Percentiles rank a stretch among this genome's conserved stretches.
These are phyloP conservation scores for Cordyceps sp. DNA, from an alignment of 2,329 filamentous ascomycete genomes.

Conservation along the genomic window DNA sequence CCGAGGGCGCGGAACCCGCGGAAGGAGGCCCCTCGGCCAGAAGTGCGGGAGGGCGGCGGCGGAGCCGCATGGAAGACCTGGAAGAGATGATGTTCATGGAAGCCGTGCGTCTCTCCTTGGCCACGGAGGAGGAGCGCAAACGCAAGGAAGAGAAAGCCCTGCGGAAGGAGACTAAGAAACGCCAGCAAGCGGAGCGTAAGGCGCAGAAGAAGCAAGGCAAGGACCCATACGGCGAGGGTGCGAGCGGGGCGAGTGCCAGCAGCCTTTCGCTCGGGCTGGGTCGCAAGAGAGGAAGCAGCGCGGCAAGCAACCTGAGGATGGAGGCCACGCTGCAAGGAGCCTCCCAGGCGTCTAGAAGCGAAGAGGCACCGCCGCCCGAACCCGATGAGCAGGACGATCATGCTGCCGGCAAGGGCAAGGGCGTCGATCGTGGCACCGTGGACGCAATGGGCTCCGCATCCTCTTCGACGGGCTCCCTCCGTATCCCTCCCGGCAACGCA, in stretches of 20 bases:
- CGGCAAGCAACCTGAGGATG: constrained; percentile 39
- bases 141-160: constrained; percentile 44
- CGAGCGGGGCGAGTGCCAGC: constrained; percentile 39
- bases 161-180: constrained; percentile 66
- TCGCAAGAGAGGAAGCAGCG: constrained; percentile 41
- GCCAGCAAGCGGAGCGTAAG: constrained; percentile 73
- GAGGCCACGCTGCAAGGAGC: constrained; percentile 34
- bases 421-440: constrained; percentile 35
- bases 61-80: constrained; percentile 60
- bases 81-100: constrained; percentile 99
- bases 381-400: constrained; percentile 14
- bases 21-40: constrained; percentile 7
- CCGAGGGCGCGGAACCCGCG: constrained; percentile 6
- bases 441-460: constrained; percentile 10
- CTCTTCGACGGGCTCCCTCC: constrained; percentile 21
- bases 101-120: constrained; percentile 80
- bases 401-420: constrained; percentile 47
- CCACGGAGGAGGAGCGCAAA: constrained; percentile 82
- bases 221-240: constrained; percentile 17
- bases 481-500: constrained; percentile 31
- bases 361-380: constrained; percentile 7
- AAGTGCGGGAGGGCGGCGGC: constrained; percentile 12
- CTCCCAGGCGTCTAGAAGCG: constrained; percentile 11
- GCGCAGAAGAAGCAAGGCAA: constrained; percentile 43
- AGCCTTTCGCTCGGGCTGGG: constrained; percentile 45